Percentiles rank a stretch among this genome's conserved stretches.
Conservation (phyloP, 495 filamentous ascomycete genomes). For the Physcia stellaris region DNA sequence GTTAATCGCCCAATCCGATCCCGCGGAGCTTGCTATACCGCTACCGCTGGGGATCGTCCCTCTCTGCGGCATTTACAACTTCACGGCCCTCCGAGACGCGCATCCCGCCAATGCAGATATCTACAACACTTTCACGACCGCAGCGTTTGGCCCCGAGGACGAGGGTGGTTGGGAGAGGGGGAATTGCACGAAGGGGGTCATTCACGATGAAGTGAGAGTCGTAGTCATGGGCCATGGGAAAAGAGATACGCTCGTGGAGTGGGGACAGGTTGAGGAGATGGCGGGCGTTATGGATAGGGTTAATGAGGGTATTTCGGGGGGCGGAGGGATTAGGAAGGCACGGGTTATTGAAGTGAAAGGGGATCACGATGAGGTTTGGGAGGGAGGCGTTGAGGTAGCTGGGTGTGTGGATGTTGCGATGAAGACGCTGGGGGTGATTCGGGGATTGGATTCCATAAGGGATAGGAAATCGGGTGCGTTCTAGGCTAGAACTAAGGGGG, state of each 20-base stretch:
- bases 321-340: slow-evolving; percentile 20
- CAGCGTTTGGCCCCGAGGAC: slow-evolving; percentile 46
- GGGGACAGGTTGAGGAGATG: slow-evolving; percentile 38
- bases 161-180: slow-evolving; percentile 35
- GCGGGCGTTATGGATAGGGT: slow-evolving; percentile 19
- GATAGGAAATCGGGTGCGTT: too few relatives aligned
- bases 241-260: slow-evolving; percentile 48
- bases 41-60: slow-evolving; percentile 50
- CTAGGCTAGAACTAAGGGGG: too few relatives aligned
- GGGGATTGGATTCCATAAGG: too few relatives aligned
- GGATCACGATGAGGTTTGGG: slow-evolving; percentile 50
- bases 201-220: slow-evolving; percentile 24
- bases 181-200: slow-evolving; percentile 30
- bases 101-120: slow-evolving; percentile 26
- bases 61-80: slow-evolving; percentile 53
- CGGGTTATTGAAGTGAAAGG: slow-evolving; percentile 37
- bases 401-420: slow-evolving; percentile 36
- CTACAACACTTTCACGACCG: slow-evolving; percentile 45
- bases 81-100: slow-evolving; percentile 35
- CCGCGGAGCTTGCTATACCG: too few relatives aligned
- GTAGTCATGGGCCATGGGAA: slow-evolving; percentile 45
- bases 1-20: too few relatives aligned
- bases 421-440: too few relatives aligned
- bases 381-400: slow-evolving; percentile 36
- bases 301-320: slow-evolving; percentile 7